Base-by-base conservation (phyloP, 495 filamentous ascomycete genomes). In the Penicillium pulvis region DNA sequence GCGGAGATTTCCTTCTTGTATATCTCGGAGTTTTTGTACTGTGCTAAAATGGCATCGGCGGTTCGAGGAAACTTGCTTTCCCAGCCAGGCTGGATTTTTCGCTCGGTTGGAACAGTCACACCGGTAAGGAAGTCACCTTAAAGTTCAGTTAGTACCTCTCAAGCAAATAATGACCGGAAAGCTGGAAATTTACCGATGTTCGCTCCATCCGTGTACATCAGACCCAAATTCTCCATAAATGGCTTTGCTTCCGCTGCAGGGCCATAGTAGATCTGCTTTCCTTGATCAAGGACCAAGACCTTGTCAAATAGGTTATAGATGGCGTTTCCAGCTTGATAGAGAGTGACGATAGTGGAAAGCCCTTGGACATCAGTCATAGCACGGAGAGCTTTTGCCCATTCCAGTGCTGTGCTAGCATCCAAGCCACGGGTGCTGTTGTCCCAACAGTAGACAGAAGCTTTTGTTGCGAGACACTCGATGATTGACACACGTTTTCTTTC, bases 401-500 rank as follows among this genome's bases (percentile, higher is more conserved):
- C 88, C 16, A 93, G 72, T 39, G 91, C 90, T 26, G 87, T 93
- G 58, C 88, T 85, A 56, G 83, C 87, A 65, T 95, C 91, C 20
- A 95, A 68, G 57, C 90, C 91, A 68, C 91, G 79, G 7, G 91
- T 93, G 58, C 84, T 89, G 54, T 76, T 78, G 64, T 94, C 91
- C 91, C 91, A 95, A 75, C 88, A 92, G 61, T 91, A 87, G 9
- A 95, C 71, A 0, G 88, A 85, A 23, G 82, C 82, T 8, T 81
- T 80, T 43, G 83, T 87, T 26, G 91, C 72, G 8, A 82, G 80
- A 17, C 75, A 76, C 62, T 94, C 91, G 3, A 89, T 85, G 61
- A 94, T 93, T 70, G 85, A 90, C 42, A 92, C 88, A 58, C 91
- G 84, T 74, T 93, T 93, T n/a, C 91, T 70, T 69, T 96, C 91